phyloP scores from a whole-genome alignment of 441 rosid species.

The California macrophylla region DNA sequence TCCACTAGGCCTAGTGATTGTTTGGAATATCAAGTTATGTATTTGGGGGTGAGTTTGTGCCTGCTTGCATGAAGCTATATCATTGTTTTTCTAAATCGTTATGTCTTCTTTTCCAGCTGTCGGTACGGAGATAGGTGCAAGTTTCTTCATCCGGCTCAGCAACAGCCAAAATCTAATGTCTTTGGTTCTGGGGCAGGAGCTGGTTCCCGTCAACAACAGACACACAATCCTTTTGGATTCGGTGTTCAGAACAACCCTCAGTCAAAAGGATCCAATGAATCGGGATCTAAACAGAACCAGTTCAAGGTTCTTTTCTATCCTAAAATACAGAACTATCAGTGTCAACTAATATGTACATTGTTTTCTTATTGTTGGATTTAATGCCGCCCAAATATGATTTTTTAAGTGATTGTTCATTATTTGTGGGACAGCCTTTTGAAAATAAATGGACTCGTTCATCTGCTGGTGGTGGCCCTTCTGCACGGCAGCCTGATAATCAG shows the following conservation, averaged over 20 bases:
- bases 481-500: constrained; percentile 43
- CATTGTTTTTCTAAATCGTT: neutral
- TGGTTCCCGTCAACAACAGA: constrained; percentile 29
- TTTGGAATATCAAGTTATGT: neutral
- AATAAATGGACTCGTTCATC: constrained; percentile 67
- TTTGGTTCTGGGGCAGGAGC: constrained; percentile 48
- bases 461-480: constrained; percentile 29
- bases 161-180: constrained; percentile 33
- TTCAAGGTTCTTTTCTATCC: constrained; percentile 44
- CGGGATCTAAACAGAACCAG: constrained; percentile 37
- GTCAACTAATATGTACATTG: neutral
- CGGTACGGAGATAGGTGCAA: constrained; percentile 66
- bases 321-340: neutral
- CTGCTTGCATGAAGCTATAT: neutral
- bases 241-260: constrained; percentile 48
- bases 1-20: neutral
- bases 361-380: too few species aligned
- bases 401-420: constrained; percentile 9
- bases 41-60: neutral
- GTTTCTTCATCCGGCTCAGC: constrained; percentile 54
- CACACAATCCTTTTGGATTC: constrained; percentile 68
- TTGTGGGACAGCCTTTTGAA: constrained; percentile 52
- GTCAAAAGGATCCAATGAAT: constrained; percentile 25
- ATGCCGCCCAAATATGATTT: neutral
- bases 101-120: constrained; percentile 46